phyloP scores from a whole-genome alignment of 1,284 basidiomycete species.

The Cystobasidiaceae sp. region DNA sequence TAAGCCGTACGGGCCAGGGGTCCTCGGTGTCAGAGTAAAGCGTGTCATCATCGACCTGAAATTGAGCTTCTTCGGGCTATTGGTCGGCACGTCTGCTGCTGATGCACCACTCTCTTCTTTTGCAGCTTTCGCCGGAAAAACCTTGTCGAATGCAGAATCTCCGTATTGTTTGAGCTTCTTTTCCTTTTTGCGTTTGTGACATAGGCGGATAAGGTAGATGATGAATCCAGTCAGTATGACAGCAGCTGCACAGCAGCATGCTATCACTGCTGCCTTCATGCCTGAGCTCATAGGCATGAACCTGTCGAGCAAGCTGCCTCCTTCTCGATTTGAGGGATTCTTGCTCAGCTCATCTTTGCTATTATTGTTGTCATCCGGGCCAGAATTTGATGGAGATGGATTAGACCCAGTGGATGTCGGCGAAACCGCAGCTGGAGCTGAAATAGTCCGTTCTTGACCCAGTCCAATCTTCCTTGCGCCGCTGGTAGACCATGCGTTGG shows the following conservation, averaged over 20 bases:
- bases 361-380: background rate
- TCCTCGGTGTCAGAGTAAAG: slow-evolving; percentile 7
- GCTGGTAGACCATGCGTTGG: background rate
- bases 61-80: background rate
- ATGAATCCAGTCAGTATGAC: slow-evolving; percentile 6
- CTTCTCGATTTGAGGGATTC: background rate
- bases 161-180: slow-evolving; percentile 15
- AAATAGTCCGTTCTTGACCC: background rate
- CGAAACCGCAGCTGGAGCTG: background rate
- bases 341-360: background rate
- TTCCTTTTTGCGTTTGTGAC: background rate
- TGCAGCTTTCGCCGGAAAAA: background rate
- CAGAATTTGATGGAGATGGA: background rate
- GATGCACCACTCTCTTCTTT: background rate
- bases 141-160: slow-evolving; percentile 23
- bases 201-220: slow-evolving; percentile 20
- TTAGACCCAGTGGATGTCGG: background rate
- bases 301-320: background rate
- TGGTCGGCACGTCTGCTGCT: background rate
- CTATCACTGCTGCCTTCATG: slow-evolving; percentile 21
- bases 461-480: background rate
- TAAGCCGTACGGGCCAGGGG: background rate
- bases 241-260: slow-evolving; percentile 7
- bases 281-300: background rate
- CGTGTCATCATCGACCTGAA: slow-evolving; percentile 17